Conservation (phyloP, 495 filamentous ascomycete species). For the Penicilliopsis zonata region DNA sequence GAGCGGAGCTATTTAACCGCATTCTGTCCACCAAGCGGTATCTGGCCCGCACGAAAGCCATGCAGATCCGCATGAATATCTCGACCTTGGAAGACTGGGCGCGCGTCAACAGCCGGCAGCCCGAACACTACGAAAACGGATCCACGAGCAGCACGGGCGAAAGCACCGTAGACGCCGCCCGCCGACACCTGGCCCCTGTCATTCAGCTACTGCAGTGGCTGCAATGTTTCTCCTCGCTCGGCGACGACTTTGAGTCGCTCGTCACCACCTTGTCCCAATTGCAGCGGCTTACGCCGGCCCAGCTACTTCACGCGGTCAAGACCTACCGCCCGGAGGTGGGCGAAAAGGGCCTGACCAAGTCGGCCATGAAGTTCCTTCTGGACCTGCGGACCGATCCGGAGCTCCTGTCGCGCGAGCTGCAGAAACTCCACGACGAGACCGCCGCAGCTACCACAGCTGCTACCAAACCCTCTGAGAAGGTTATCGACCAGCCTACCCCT, state of each 20-base stretch:
- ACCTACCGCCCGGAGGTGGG: conserved; percentile 93
- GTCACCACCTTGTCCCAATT: conserved; percentile 83
- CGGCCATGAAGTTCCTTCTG: conserved; percentile 73
- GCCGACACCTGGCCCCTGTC: conserved; percentile 74
- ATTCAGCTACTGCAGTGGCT: conserved; percentile 97
- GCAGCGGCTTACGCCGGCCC: conserved; percentile 68
- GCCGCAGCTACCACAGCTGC: conserved; percentile 12
- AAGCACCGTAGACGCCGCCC: conserved; percentile 67
- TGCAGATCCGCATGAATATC: conserved; percentile 99
- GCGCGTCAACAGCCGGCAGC: conserved; percentile 78
- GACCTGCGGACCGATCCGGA: conserved; percentile 61
- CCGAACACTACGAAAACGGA: conserved; percentile 91
- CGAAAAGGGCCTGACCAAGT: conserved; percentile 79
- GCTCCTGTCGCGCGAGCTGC: conserved; percentile 22
- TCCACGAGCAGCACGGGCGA: conserved; percentile 81
- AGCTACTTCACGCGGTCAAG: conserved; percentile 85
- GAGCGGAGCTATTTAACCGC: conserved; percentile 94
- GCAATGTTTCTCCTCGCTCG: conserved; percentile 91
- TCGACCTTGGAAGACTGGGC: conserved; percentile 96
- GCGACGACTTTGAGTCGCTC: conserved; percentile 82
- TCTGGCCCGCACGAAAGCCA: conserved; percentile 91
- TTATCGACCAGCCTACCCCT: conserved; percentile 22
- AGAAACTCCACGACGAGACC: conserved; percentile 21
- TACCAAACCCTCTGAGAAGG: conserved; percentile 29
- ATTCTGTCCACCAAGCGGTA: conserved; percentile 94